Evolutionary conservation across 768 basidiomycete species (phyloP).

Genomic region (Cytidiella melzeri): DNA sequence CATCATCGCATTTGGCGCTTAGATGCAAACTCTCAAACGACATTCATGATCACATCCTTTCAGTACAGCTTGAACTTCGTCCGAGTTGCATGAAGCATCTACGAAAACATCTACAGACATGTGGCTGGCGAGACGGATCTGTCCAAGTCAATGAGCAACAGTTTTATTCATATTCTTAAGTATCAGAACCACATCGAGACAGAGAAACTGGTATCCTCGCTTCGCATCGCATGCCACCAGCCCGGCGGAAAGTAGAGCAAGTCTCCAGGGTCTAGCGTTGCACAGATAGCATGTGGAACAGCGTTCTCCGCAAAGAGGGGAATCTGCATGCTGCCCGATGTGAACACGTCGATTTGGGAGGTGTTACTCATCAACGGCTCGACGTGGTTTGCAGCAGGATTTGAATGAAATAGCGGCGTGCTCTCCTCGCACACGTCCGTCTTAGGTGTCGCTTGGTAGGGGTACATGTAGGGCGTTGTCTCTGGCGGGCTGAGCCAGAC

Average conservation of each 20-base stretch:
- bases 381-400: conserved; percentile 34
- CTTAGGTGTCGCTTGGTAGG: conserved; percentile 28
- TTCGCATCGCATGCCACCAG: conserved; percentile 94
- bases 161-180: too few species aligned
- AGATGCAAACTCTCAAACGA: too few species aligned
- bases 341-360: conserved; percentile 75
- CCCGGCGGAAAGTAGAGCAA: conserved; percentile 84
- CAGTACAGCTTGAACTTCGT: too few species aligned
- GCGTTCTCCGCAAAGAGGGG: conserved; percentile 54
- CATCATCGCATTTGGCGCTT: too few species aligned
- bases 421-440: not conserved
- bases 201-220: conserved; percentile 77
- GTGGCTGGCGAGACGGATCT: too few species aligned
- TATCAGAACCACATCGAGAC: conserved; percentile 85
- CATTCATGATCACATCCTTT: too few species aligned
- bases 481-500: conserved; percentile 87
- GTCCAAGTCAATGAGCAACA: too few species aligned
- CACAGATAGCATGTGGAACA: conserved; percentile 51
- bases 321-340: conserved; percentile 25
- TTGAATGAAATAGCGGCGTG: conserved; percentile 18
- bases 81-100: too few species aligned
- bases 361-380: conserved; percentile 71
- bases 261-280: conserved; percentile 76
- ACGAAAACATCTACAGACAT: too few species aligned
- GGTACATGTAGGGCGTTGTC: conserved; percentile 52